Evolutionary conservation across 306 rosid species (phyloP), one percentile per base, ranked within the genome.

Genomic region (Lathyrus tuberosus): DNA sequence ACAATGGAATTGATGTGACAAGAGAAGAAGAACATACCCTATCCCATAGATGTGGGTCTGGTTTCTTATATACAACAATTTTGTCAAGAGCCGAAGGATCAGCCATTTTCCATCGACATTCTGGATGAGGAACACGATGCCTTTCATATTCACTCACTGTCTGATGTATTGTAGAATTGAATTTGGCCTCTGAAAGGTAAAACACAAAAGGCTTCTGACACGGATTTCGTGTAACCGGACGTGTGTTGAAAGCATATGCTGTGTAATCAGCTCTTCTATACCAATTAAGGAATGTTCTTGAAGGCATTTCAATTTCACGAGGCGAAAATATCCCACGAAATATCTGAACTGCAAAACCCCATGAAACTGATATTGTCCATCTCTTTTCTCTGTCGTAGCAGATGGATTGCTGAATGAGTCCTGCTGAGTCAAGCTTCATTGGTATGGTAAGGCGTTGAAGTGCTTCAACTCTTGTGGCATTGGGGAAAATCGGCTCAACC

Each of bases 161-260:
- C 24, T 80, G 84, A 31, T 75, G 75, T 43, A n/a, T 53, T 3
- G 84, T 73, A 8, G 80, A 78, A 70, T 87, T 82, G 6, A 80
- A 30, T 31, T 57, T 68, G 1, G 81, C 92, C 17, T 79, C 77
- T 8, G 95, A 87, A 47, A 91, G 49, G 88, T 95, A 91, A 69
- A 86, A 95, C 46, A 95, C 89, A 37, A 91, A 87, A 28, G 99
- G 95, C 64, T 95, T 95, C 51, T 95, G 99, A 79, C 99, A 95
- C 0, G 91, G 95, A 59, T 95, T 87, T 70, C 96, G 82, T 68
- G 74, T 85, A 43, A 95, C 97, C 0, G 99, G 97, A 1, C 99
- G 97, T 0, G 99, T 95, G 86, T 95, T 95, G 83, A 95, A 95
- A 15, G 99, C 95, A 9, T 95, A 95, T 0, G 99, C 99, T 2